These are phyloP conservation scores for Tetracentron sinense DNA, from an alignment of 164 flowering plant genomes.

Conservation along the genomic window DNA sequence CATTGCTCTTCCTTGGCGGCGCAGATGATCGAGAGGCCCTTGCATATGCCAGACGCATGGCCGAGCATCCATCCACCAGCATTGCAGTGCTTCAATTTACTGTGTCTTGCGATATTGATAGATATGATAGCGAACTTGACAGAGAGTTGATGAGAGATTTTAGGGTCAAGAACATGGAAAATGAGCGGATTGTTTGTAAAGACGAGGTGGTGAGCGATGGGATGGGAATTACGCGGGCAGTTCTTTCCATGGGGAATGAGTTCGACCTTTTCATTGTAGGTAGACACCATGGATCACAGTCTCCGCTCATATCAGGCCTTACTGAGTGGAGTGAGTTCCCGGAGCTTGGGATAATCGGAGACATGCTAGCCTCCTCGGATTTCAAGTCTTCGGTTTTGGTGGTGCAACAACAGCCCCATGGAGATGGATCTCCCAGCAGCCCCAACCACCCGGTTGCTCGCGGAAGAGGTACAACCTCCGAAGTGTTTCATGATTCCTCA, in stretches of 20 bases:
- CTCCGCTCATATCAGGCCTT: conserved; percentile 23
- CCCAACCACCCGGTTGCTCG: no score
- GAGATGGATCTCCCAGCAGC: no score
- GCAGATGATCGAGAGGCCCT: conserved; percentile 60
- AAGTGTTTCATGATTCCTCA: no score
- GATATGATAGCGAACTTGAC: not conserved
- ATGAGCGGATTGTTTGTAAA: conserved; percentile 8
- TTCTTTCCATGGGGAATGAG: conserved; percentile 11
- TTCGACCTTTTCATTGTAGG: conserved; percentile 58
- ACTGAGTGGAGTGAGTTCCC: conserved; percentile 44
- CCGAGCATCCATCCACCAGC: conserved; percentile 21
- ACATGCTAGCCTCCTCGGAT: conserved; percentile 38
- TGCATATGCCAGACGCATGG: conserved; percentile 36
- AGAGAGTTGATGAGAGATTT: conserved; percentile 9
- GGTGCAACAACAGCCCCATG: conserved; percentile 51
- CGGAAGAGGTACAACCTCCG: no score
- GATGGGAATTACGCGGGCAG: not conserved
- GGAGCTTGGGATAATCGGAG: conserved; percentile 55
- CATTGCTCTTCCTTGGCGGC: conserved; percentile 47
- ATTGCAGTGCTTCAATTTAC: conserved; percentile 23
- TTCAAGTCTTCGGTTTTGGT: conserved; percentile 32
- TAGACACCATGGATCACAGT: conserved; percentile 22
- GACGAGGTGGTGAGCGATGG: conserved; percentile 34
- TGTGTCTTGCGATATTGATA: not conserved
- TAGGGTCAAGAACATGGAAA: not conserved